Conservation (phyloP, 2,329 filamentous ascomycete genomes). For the Botrytis cinerea region DNA sequence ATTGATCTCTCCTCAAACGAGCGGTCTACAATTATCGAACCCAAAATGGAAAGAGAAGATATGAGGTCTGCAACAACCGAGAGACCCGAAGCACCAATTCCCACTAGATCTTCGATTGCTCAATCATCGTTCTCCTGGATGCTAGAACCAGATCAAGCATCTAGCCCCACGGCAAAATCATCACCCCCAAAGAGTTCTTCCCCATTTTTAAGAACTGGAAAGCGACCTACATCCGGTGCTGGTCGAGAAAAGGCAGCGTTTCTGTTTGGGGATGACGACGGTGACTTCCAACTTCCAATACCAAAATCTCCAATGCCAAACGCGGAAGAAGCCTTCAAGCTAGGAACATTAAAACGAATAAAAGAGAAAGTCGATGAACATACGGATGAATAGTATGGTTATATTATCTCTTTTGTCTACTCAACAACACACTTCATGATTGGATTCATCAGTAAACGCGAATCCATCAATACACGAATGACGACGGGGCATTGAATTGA, state of each 20-base stretch:
- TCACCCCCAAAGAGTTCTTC: conserved; percentile 37
- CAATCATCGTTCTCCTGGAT: conserved; percentile 81
- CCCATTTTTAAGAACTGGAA: conserved; percentile 38
- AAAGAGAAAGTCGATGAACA: conserved; percentile 26
- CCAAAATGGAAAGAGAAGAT: conserved; percentile 10
- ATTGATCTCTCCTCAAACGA: not conserved
- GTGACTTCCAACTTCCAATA: conserved; percentile 28
- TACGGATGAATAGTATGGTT: not conserved
- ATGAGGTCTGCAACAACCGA: conserved; percentile 21
- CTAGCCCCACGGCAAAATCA: conserved; percentile 28
- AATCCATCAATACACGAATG: conserved; percentile 9
- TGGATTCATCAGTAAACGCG: not conserved
- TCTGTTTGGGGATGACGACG: conserved; percentile 41
- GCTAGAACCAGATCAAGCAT: conserved; percentile 54
- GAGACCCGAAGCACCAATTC: conserved; percentile 48
- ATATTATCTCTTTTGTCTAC: not conserved
- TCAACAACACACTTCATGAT: not conserved
- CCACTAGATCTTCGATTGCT: conserved; percentile 65
- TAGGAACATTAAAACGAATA: conserved; percentile 36
- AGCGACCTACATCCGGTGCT: conserved; percentile 33
- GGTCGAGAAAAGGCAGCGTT: conserved; percentile 42
- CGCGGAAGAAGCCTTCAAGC: conserved; percentile 37
- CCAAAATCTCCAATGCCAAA: conserved; percentile 28
- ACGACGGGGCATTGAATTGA: not conserved
- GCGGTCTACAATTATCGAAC: not conserved